Evolutionary conservation across 768 basidiomycete genomes (phyloP), one percentile per base, ranked within the genome.

Genomic region (Lactarius psammicola): DNA sequence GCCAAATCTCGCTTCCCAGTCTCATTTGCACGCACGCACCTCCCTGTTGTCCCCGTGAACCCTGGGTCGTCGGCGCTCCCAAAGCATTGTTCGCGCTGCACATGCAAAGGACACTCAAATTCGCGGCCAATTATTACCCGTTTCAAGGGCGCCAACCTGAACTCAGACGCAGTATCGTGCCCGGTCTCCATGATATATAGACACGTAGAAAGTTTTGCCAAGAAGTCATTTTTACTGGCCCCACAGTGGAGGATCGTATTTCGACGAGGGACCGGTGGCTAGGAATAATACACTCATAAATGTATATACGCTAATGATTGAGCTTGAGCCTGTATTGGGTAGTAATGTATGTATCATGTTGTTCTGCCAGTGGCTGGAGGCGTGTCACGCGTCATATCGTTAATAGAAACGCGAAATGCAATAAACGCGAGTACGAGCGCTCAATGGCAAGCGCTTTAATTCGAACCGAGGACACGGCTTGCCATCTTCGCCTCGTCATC

Each of bases 1-100:
- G 49, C 40, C 62, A 44, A 44, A 17, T 63, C 66, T 40, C 61
- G 66, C 40, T 67, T 67, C 61, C 66, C 66, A 3, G 28, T 46
- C 42, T 67, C 66, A 1, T 67, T 63, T 59, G 28, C 42, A 15
- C 61, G 61, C 10, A 63, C 62, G 1, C 61, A 61, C 20, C 51
- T 55, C 56, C 61, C 49, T 9, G 5, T 9, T 38, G 20, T 26
- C 30, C 3, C 36, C 31, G 36, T 18, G 13, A 60, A 62, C 30
- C 42, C 17, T 17, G 36, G 42, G 1, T 10, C 55, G 31, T 33
- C 31, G 26, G 26, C 42, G 26, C 30, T 28, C 46, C 49, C 56
- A 38, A 66, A 62, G 49, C 65, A 58, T 3, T 26, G 61, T 53
- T 56, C 56, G 30, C 61, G 38, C 44, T 36, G 31, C 26, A 54